Conservation (phyloP, 2,329 filamentous ascomycete genomes). For the Ilyonectria destructans region DNA sequence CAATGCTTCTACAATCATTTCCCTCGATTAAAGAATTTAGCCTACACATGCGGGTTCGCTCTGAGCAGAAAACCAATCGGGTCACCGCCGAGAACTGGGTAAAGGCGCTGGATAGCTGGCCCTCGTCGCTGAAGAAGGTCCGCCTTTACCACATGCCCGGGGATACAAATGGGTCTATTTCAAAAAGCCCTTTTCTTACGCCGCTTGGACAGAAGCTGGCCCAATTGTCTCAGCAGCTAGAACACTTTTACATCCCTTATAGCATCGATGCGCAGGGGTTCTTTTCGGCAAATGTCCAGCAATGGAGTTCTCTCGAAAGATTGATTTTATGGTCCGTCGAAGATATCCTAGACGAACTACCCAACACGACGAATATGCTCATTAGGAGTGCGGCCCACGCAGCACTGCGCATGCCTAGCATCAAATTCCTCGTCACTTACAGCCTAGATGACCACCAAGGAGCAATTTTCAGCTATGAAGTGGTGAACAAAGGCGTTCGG, state of each 20-base stretch:
- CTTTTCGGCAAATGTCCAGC: not conserved
- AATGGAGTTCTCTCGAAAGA: conserved; percentile 8
- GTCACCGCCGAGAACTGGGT: no score
- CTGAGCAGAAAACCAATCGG: no score
- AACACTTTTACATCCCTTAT: conserved; percentile 10
- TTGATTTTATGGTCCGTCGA: conserved; percentile 9
- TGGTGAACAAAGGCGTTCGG: not conserved
- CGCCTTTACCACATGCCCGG: conserved; percentile 4
- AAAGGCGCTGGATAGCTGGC: not conserved
- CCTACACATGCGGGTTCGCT: not conserved
- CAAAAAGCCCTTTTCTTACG: not conserved
- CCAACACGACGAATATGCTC: not conserved
- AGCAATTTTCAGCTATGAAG: conserved; percentile 15
- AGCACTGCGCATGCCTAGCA: conserved; percentile 7
- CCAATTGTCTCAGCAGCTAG: not conserved
- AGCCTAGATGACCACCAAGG: not conserved
- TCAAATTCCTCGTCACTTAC: conserved; percentile 13
- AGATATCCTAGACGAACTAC: not conserved
- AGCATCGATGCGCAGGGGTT: conserved; percentile 18
- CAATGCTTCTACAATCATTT: not conserved
- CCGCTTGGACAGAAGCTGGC: conserved; percentile 4
- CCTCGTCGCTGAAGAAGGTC: conserved; percentile 10
- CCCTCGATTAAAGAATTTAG: conserved; percentile 1
- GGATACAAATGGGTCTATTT: no score
- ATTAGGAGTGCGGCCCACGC: not conserved